Base-by-base conservation (phyloP, 164 flowering plant species). In the Aristolochia fimbriata region DNA sequence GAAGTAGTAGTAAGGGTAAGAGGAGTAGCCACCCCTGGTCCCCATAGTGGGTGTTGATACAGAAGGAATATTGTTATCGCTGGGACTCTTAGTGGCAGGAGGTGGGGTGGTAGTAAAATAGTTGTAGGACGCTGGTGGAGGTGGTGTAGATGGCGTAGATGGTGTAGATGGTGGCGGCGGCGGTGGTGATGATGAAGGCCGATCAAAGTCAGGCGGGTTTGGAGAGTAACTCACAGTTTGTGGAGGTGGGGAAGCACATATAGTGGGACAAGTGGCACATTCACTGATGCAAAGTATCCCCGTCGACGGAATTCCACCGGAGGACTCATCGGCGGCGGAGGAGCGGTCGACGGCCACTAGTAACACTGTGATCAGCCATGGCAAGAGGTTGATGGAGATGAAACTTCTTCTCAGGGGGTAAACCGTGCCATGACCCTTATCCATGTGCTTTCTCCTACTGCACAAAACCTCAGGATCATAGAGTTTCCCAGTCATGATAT, bases 221-320 rank as follows among this genome's bases (percentile, higher is more conserved):
- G 68, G 65, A 33, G 67, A 64, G 23, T 62, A 14, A 1, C 25
- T 1, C 37, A 55, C n/a, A 16, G 66, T 15, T 20, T 76, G 70
- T 7, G 83, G 71, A 8, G 85, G 77, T 4, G 83, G 83, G 14
- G 85, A 75, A 23, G 90, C 58, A 51, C 90, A 84, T 11, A 78
- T 77, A 46, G 64, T 69, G 10, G 90, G 85, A 61, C 90, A 84
- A 9, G 80, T 74, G 0, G 61, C 58, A 51, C 90, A 84, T 0
- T 84, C 80, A 47, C 90, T 84, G 43, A 82, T 80, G 68, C 90
- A 84, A 6, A 82, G 66, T 41, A 72, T 43, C 31, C 82, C 76
- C 0, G 79, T 23, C 13, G 62, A 17, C 1, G 79, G 71, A 7
- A 20, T 11, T 1, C 22, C 56, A 27, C 55, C 66, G 1, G 20